Conservation (phyloP, 148 eudicot genomes). For the Rhododendron ferrugineum region DNA sequence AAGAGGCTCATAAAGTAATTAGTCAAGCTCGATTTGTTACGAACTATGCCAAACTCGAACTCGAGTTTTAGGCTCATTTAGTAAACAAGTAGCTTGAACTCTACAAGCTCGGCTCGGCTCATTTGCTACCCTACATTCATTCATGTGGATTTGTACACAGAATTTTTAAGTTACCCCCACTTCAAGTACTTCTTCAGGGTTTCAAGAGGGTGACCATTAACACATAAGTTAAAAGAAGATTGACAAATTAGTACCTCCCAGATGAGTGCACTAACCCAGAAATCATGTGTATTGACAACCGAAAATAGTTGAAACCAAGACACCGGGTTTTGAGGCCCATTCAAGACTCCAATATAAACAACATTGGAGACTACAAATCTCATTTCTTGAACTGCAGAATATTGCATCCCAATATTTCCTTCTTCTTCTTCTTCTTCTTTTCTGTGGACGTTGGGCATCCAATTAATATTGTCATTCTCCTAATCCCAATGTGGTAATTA, state of each 20-base stretch:
- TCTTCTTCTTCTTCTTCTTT: neutral
- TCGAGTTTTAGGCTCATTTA: neutral
- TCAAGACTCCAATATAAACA: neutral
- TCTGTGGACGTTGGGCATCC: neutral
- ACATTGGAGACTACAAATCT: neutral
- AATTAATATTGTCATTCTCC: neutral
- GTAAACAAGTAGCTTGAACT: neutral
- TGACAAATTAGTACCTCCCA: neutral
- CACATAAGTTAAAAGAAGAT: neutral
- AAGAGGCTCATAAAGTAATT: neutral
- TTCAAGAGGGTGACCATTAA: neutral
- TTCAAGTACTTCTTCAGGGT: neutral
- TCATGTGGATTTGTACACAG: no score
- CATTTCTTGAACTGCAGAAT: neutral
- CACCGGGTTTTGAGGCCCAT: neutral
- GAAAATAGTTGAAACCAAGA: neutral
- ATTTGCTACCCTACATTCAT: neutral
- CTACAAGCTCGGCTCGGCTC: neutral
- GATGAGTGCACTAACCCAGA: neutral
- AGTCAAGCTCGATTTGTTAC: neutral
- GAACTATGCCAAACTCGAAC: neutral
- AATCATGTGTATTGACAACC: neutral
- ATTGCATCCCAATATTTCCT: neutral
- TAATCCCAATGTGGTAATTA: neutral
- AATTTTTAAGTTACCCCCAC: neutral